Percentiles rank a stretch among this genome's conserved stretches.
Evolutionary conservation across 805 yeast genomes (phyloP).

Genomic region (Candida gorgasii): DNA sequence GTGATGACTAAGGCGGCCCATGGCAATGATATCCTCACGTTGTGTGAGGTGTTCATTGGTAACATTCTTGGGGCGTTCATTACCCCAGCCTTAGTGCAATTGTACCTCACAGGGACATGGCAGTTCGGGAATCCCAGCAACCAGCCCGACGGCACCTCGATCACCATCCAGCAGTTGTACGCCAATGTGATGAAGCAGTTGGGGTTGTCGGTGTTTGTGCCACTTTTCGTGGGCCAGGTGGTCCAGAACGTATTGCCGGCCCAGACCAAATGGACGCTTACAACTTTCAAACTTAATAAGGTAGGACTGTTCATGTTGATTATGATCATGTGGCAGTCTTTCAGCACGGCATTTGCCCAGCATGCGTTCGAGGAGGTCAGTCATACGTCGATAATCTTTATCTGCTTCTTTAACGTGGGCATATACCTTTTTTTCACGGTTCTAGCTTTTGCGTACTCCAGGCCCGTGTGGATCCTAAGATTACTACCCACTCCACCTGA

Average conservation of each 20-base stretch:
- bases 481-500: conserved; percentile 50
- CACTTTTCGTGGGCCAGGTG: conserved; percentile 85
- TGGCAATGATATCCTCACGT: conserved; percentile 76
- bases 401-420: conserved; percentile 82
- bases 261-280: conserved; percentile 59
- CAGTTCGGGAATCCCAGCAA: conserved; percentile 72
- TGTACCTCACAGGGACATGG: conserved; percentile 64
- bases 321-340: conserved; percentile 74
- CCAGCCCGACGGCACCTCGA: conserved; percentile 47
- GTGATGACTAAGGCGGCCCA: conserved; percentile 87
- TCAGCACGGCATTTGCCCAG: conserved; percentile 85
- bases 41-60: conserved; percentile 85
- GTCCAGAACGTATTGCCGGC: conserved; percentile 69
- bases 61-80: conserved; percentile 83
- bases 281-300: conserved; percentile 62
- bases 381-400: conserved; percentile 66
- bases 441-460: conserved; percentile 57
- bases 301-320: conserved; percentile 80
- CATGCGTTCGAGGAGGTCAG: conserved; percentile 72
- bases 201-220: conserved; percentile 81
- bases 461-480: conserved; percentile 53
- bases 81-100: conserved; percentile 80
- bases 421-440: conserved; percentile 75
- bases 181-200: conserved; percentile 82
- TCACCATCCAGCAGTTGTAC: conserved; percentile 58